Conservation (phyloP, 352 stramenopile genomes). For the Phytopythium cucurbitacearum region DNA sequence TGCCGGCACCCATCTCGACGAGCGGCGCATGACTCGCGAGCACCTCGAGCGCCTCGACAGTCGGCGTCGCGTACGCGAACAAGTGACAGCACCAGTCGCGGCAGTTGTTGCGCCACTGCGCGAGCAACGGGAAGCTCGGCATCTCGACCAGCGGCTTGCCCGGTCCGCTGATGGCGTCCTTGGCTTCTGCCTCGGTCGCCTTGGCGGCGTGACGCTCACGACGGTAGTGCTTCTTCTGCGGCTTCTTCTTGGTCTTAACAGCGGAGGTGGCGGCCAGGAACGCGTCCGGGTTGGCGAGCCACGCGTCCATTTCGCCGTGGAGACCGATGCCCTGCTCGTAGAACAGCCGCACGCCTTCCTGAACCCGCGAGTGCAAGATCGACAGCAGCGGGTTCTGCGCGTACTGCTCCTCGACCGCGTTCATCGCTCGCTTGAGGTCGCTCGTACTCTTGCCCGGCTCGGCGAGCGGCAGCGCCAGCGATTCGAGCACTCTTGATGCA, state of each 20-base stretch:
- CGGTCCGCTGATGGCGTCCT: neutral
- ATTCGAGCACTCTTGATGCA: conserved; percentile 16
- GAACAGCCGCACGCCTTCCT: conserved; percentile 69
- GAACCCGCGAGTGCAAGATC: conserved; percentile 55
- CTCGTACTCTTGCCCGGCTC: conserved; percentile 14
- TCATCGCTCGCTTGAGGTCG: conserved; percentile 7
- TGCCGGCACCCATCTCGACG: conserved; percentile 87
- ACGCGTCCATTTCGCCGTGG: conserved; percentile 73
- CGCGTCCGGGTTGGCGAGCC: conserved; percentile 33
- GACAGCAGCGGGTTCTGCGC: conserved; percentile 42
- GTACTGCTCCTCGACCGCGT: conserved; percentile 14
- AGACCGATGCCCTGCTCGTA: conserved; percentile 78
- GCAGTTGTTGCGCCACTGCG: conserved; percentile 75
- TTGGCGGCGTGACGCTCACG: conserved; percentile 28
- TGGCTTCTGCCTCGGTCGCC: conserved; percentile 1
- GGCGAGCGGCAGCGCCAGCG: conserved; percentile 35
- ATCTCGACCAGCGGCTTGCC: conserved; percentile 29
- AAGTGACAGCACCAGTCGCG: conserved; percentile 74
- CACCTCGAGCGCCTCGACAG: conserved; percentile 37
- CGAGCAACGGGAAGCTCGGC: conserved; percentile 58
- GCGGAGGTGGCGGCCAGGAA: conserved; percentile 11
- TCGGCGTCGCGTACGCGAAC: conserved; percentile 71
- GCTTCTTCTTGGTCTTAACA: conserved; percentile 53
- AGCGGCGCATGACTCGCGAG: conserved; percentile 58
- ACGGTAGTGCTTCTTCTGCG: conserved; percentile 60